Evolutionary conservation across 306 rosid genomes (phyloP), one percentile per base, ranked within the genome.

Genomic region (Quercus alba): DNA sequence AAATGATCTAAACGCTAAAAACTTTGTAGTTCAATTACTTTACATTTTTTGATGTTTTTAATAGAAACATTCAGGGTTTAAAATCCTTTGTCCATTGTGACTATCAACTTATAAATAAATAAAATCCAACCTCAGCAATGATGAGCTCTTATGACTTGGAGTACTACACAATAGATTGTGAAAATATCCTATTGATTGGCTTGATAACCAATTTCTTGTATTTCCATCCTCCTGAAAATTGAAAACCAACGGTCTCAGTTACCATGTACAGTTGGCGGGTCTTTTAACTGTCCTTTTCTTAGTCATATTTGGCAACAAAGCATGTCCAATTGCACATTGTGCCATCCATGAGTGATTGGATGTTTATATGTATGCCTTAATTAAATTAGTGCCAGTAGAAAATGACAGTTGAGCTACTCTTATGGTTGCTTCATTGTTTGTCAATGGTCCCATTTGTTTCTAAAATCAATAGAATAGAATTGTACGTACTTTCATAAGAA

Each of bases 381-480:
- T 51, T 33, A 78, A 74, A 79, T 79, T 57, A 56, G 52, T 55
- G 63, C 21, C 75, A 4, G 13, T 38, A 28, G 85, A 85, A 78
- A 62, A 80, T 70, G 83, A 85, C 78, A 78, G 56, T 56, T 69
- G 75, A 81, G 58, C 87, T 52, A 58, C 87, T 70, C 44, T 51
- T 63, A 49, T 10, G 25, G 55, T 58, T 73, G 38, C 73, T 49
- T 3, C 19, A 44, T 59, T 19, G 25, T 49, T 74, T 68, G 54
- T 4, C 57, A 14, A 2, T 26, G 2, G 44, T 64, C 17, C 31
- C 67, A 28, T 64, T 30, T 17, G 44, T 18, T 28, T 28, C 3
- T 14, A 30, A 18, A 64, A 28, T 62, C 30, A 26, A 5, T 12
- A 62, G n/a, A 20, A 26, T 5, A 62, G 3, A 25, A 25, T 21